These are phyloP conservation scores for Fusarium devonianum DNA, from an alignment of 2,329 filamentous ascomycete genomes.

Conservation along the genomic window DNA sequence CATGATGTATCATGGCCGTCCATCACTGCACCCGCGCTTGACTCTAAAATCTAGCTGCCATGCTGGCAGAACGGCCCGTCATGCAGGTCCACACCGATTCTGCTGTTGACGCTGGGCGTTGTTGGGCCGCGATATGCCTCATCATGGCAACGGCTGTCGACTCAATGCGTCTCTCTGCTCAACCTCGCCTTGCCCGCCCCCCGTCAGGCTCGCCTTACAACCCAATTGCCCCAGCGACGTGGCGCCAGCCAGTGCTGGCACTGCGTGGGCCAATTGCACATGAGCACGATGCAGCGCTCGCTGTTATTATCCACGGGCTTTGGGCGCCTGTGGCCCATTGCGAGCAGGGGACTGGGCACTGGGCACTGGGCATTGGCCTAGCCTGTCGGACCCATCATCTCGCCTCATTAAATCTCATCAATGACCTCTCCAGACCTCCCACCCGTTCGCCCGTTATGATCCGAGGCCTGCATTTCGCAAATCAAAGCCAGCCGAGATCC, in stretches of 20 bases:
- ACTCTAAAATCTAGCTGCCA: conserved; percentile 18
- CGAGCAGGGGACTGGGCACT: conserved; percentile 39
- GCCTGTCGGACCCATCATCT: conserved; percentile 39
- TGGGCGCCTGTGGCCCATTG: conserved; percentile 33
- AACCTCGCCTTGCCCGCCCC: conserved; percentile 24
- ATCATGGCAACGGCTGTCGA: conserved; percentile 21
- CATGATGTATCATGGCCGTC: conserved; percentile 1
- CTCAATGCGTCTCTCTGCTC: conserved; percentile 27
- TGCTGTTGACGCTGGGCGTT: conserved; percentile 17
- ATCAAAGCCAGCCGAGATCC: conserved; percentile 35
- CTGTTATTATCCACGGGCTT: conserved; percentile 28
- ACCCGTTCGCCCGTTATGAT: conserved; percentile 45
- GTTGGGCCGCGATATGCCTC: conserved; percentile 44
- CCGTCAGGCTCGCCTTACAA: conserved; percentile 37
- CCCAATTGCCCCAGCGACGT: conserved; percentile 44
- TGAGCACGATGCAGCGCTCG: conserved; percentile 39
- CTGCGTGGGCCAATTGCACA: conserved; percentile 43
- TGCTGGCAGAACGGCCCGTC: conserved; percentile 35
- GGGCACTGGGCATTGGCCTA: conserved; percentile 31
- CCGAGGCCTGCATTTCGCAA: conserved; percentile 44
- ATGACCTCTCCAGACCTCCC: conserved; percentile 44
- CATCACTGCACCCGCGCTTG: conserved; percentile 22
- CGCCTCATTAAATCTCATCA: conserved; percentile 37
- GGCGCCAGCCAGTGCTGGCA: conserved; percentile 38
- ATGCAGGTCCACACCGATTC: conserved; percentile 35